Evolutionary conservation across 331 rosid species (phyloP), one percentile per base, ranked within the genome.

Genomic region (Rhamnella rubrinervis): DNA sequence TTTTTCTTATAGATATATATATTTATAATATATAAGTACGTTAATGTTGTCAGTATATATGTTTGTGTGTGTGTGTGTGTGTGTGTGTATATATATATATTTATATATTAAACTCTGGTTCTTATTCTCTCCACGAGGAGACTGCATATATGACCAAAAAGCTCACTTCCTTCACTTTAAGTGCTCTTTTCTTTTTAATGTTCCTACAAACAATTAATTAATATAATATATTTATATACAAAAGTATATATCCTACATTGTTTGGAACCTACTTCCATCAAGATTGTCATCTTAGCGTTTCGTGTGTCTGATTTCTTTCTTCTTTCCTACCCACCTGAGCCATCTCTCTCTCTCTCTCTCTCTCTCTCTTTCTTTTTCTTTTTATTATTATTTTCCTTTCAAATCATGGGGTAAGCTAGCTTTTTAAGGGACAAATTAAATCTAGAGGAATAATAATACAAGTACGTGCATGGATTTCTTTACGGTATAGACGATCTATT

Each of bases 101-200:
- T 5, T 40, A 40, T 40, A 31, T 60, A 61, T 52, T 13, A 75
- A 31, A 59, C 14, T 71, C 51, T 55, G 65, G 77, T 73, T 66
- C 69, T 56, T 81, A 71, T 84, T 75, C 81, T 73, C 44, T 73
- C 40, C 75, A 63, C 69, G 58, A 23, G 51, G 63, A 76, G 59
- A 58, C 59, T 67, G 61, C 77, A 74, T 67, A 71, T 61, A 66
- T 71, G 74, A 79, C 77, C 67, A 72, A 71, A 74, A 77, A 76
- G 72, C 51, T 55, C 74, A 65, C 28, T 53, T 61, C 55, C 53
- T 72, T 67, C 78, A 66, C 56, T 65, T 40, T 58, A 50, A 74
- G 72, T 74, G 78, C 57, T 70, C 66, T 37, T 60, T 31, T 68
- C 49, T 21, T 64, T 80, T 68, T 53, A 71, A 64, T 64, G 75